Evolutionary conservation across 148 eudicot genomes (phyloP), one percentile per base, ranked within the genome.

Genomic region (Vaccinium macrocarpon): DNA sequence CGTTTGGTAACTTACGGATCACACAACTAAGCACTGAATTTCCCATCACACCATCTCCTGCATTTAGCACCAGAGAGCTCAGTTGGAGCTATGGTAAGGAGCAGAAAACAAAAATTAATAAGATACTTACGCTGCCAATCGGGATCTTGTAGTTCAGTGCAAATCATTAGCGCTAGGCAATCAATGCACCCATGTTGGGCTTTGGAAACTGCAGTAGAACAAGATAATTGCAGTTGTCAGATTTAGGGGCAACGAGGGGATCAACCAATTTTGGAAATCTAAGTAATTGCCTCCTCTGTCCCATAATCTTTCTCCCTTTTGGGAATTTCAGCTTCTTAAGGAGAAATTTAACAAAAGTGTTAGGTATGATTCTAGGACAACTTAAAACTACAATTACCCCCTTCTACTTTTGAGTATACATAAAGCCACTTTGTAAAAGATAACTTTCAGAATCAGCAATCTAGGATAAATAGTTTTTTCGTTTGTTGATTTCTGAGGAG

Each of bases 141-240:
- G 19, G 90, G 81, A 84, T 82, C 86, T 88, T 91, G 90, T 75
- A 92, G 81, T 82, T 95, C 97, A 82, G 94, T 88, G 79, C 96
- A 95, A 75, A 95, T 82, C 89, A 92, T 89, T 84, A 92, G 88
- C 2, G 98, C 95, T 51, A 95, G 91, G 84, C 93, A 95, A 87
- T 95, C 98, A 57, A 93, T 95, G 89, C 96, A 95, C 42, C 98
- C 98, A 84, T 95, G 97, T 80, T 92, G 98, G 73, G 93, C 95
- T 88, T 93, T 92, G 42, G 91, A 88, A 88, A 93, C 98, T 95
- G 92, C 76, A 82, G 49, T 52, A 14, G 8, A 82, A 64, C 42
- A 80, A 14, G 19, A 21, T 66, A 50, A 0, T 55, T 10, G 14
- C 23, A 61, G 27, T 4, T 18, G 51, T 75, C 76, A 84, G 76